Evolutionary conservation across 495 filamentous ascomycete species (phyloP).

Genomic region (Rhizodiscina lignyota): DNA sequence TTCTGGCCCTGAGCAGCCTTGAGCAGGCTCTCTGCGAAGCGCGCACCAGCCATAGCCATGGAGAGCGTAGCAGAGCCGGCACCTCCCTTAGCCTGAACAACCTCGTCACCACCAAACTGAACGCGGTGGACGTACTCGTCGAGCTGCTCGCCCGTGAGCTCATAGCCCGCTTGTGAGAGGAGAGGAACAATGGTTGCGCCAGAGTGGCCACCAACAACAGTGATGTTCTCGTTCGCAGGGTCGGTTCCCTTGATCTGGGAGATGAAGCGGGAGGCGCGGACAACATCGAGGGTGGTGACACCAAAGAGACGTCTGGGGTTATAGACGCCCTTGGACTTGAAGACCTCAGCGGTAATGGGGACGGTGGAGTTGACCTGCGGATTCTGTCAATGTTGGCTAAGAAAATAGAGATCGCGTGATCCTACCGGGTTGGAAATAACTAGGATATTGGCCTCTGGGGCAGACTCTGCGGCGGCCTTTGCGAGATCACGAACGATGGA

Average conservation of each 20-base stretch:
- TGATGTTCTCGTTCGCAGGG: slow-evolving; percentile 81
- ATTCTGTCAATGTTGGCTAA: slow-evolving; percentile 1
- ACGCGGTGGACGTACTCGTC: slow-evolving; percentile 81
- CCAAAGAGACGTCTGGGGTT: slow-evolving; percentile 97
- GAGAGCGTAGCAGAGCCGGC: slow-evolving; percentile 95
- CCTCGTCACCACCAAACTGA: slow-evolving; percentile 98
- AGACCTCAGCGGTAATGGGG: slow-evolving; percentile 91
- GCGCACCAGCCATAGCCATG: slow-evolving; percentile 97
- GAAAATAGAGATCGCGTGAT: neutral
- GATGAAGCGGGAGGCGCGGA: slow-evolving; percentile 95
- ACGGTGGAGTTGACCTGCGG: slow-evolving; percentile 84
- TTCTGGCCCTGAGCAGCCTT: slow-evolving; percentile 87
- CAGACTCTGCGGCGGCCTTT: slow-evolving; percentile 79
- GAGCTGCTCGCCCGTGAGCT: slow-evolving; percentile 55
- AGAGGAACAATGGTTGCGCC: slow-evolving; percentile 97
- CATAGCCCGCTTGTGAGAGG: slow-evolving; percentile 81
- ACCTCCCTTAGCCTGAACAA: slow-evolving; percentile 97
- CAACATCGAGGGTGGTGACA: slow-evolving; percentile 97
- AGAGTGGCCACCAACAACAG: slow-evolving; percentile 92
- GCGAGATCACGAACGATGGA: slow-evolving; percentile 97
- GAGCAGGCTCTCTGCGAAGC: slow-evolving; percentile 89
- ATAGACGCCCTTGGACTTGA: slow-evolving; percentile 86
- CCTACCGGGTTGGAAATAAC: slow-evolving; percentile 91
- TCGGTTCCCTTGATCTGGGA: slow-evolving; percentile 79
- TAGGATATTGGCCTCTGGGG: slow-evolving; percentile 86